Evolutionary conservation across 805 yeast species (phyloP).

Genomic region (Yarrowia osloensis): DNA sequence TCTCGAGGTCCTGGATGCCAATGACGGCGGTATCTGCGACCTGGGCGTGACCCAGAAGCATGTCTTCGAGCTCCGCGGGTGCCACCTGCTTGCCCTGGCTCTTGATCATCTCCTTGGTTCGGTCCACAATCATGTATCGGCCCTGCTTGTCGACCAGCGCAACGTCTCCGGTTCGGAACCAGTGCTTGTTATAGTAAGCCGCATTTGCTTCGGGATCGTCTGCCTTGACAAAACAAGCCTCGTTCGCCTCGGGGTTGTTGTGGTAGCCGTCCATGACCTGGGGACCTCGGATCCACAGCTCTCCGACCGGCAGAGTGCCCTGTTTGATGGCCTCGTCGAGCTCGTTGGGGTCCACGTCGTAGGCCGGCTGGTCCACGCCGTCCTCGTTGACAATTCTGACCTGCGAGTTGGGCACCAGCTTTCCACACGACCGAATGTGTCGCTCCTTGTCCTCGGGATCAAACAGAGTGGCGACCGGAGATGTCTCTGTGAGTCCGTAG

Average conservation of each 20-base stretch:
- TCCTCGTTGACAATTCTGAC: slow-evolving; percentile 49
- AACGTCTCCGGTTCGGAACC: slow-evolving; percentile 59
- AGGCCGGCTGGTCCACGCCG: slow-evolving; percentile 52
- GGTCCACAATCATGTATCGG: slow-evolving; percentile 52
- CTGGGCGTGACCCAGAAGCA: slow-evolving; percentile 35
- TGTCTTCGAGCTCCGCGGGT: slow-evolving; percentile 38
- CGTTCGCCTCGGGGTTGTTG: slow-evolving; percentile 21
- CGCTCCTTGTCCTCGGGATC: slow-evolving; percentile 43
- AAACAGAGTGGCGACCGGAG: slow-evolving; percentile 54
- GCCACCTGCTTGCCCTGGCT: slow-evolving; percentile 40
- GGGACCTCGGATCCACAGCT: slow-evolving; percentile 58
- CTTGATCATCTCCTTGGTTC: slow-evolving; percentile 71
- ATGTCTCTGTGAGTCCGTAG: slow-evolving; percentile 52
- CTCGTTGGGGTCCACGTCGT: slow-evolving; percentile 41
- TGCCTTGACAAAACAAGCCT: slow-evolving; percentile 7
- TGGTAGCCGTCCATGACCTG: slow-evolving; percentile 47
- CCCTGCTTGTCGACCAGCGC: slow-evolving; percentile 47
- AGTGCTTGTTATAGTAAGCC: slow-evolving; percentile 22
- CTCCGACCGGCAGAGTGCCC: slow-evolving; percentile 46
- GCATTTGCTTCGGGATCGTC: slow-evolving; percentile 41
- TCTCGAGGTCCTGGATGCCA: slow-evolving; percentile 41
- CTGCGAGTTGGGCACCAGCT: slow-evolving; percentile 50
- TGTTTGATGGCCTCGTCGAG: slow-evolving; percentile 21
- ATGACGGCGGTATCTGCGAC: slow-evolving; percentile 38
- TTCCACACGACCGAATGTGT: slow-evolving; percentile 48